Conservation (phyloP, 2,329 filamentous ascomycete genomes). For the Hymenotorrendiella dingleyae region DNA sequence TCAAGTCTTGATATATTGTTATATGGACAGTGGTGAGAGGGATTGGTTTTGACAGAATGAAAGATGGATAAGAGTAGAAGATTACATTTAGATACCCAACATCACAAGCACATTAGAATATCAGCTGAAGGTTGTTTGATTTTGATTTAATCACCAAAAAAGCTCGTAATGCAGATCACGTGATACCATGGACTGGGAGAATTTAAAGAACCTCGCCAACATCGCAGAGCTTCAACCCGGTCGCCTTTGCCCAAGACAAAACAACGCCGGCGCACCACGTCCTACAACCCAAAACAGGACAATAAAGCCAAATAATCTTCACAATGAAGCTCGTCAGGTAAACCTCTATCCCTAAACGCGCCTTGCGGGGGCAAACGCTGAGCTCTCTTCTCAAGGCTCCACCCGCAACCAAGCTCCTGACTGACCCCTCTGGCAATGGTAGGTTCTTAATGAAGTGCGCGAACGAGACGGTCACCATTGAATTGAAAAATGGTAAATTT, state of each 20-base stretch:
- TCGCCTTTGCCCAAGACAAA: neutral
- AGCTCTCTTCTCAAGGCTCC: constrained; percentile 40
- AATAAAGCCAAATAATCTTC: constrained; percentile 24
- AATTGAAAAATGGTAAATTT: constrained; percentile 86
- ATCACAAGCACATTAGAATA: neutral
- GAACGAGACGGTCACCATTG: constrained; percentile 97
- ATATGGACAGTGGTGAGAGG: too few species aligned
- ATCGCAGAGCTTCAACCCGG: neutral
- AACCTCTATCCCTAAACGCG: constrained; percentile 33
- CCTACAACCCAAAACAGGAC: neutral
- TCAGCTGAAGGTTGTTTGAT: neutral
- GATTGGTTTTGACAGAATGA: too few species aligned
- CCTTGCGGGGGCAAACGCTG: constrained; percentile 36
- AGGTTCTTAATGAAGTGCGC: constrained; percentile 99
- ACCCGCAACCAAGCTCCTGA: constrained; percentile 30
- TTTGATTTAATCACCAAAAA: too few species aligned
- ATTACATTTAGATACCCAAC: constrained; percentile 1
- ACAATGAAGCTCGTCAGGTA: constrained; percentile 98
- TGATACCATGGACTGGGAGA: neutral
- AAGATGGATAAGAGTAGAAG: too few species aligned
- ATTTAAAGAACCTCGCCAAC: neutral
- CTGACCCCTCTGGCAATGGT: constrained; percentile 27
- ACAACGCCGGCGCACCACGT: constrained; percentile 6
- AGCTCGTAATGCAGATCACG: too few species aligned
- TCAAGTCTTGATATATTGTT: neutral